A percentile compares a stretch with the other conserved stretches of the same genome.
phyloP scores from a whole-genome alignment of 495 filamentous ascomycete species.

The Penicillium canariense region DNA sequence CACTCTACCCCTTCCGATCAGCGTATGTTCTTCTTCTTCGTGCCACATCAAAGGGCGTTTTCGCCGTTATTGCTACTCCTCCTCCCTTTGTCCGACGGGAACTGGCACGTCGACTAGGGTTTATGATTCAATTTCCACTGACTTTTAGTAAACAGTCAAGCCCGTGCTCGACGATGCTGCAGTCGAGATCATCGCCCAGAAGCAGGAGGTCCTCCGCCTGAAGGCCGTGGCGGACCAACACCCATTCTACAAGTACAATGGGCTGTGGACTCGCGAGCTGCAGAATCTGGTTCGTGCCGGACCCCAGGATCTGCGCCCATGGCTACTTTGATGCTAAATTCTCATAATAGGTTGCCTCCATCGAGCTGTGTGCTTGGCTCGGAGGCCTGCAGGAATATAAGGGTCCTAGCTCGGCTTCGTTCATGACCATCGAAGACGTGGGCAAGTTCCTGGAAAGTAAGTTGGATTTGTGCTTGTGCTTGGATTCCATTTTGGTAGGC shows the following conservation, averaged over 20 bases:
- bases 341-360: slow-evolving; percentile 52
- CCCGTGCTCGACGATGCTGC: slow-evolving; percentile 44
- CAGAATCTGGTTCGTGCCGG: slow-evolving; percentile 65
- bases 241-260: slow-evolving; percentile 96
- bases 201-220: slow-evolving; percentile 51
- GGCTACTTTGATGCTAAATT: slow-evolving; percentile 6
- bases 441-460: slow-evolving; percentile 71
- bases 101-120: not conserved
- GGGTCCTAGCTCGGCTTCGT: slow-evolving; percentile 38
- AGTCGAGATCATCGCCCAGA: slow-evolving; percentile 41
- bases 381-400: slow-evolving; percentile 57
- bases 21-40: slow-evolving; percentile 49
- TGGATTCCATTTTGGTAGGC: not conserved
- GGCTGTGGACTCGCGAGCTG: slow-evolving; percentile 75
- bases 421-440: slow-evolving; percentile 85
- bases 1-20: slow-evolving; percentile 81
- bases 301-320: not conserved
- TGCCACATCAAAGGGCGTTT: not conserved
- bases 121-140: not conserved
- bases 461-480: slow-evolving; percentile 17
- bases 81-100: not conserved
- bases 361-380: slow-evolving; percentile 76
- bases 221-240: slow-evolving; percentile 70
- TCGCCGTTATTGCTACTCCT: not conserved
- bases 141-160: slow-evolving; percentile 32